Conservation (phyloP, 768 basidiomycete species). For the Chalciporus pseudorubinellus region DNA sequence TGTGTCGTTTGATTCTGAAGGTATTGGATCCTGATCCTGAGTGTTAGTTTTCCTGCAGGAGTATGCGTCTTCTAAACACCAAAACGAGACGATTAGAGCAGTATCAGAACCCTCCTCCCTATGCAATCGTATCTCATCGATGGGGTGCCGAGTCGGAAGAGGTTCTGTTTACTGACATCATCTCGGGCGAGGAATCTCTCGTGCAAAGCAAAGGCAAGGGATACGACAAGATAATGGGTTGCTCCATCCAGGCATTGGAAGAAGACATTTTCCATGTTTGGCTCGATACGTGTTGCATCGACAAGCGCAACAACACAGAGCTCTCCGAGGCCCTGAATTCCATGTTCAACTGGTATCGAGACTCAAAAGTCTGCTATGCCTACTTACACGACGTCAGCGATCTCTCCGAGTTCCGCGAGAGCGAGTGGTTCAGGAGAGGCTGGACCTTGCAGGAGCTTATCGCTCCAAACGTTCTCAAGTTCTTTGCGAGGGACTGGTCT, state of each 20-base stretch:
- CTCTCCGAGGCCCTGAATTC: constrained; percentile 30
- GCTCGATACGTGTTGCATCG: constrained; percentile 35
- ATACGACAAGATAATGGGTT: constrained; percentile 20
- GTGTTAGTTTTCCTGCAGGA: background rate
- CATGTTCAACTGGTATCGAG: constrained; percentile 35
- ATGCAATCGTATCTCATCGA: constrained; percentile 30
- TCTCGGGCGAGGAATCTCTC: constrained; percentile 3
- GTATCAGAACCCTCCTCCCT: constrained; percentile 4
- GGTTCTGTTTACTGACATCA: constrained; percentile 24
- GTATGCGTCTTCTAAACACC: constrained; percentile 25
- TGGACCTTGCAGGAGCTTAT: constrained; percentile 33
- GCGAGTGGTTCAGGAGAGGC: constrained; percentile 32
- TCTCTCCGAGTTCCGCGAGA: constrained; percentile 12
- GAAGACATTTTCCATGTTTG: constrained; percentile 25
- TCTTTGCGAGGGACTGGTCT: constrained; percentile 28
- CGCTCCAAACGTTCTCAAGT: constrained; percentile 25
- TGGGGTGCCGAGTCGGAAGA: constrained; percentile 24
- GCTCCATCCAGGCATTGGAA: constrained; percentile 16
- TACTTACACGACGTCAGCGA: constrained; percentile 28
- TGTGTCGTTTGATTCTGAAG: background rate
- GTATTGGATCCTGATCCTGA: background rate
- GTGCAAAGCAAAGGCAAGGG: constrained; percentile 17
- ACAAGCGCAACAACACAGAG: constrained; percentile 27
- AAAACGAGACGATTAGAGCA: constrained; percentile 14
- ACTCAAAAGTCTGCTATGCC: constrained; percentile 25